Percentiles rank a stretch among this genome's conserved stretches.
These are phyloP conservation scores for Talaromyces marneffei DNA, from an alignment of 2,329 filamentous ascomycete genomes.

Conservation along the genomic window DNA sequence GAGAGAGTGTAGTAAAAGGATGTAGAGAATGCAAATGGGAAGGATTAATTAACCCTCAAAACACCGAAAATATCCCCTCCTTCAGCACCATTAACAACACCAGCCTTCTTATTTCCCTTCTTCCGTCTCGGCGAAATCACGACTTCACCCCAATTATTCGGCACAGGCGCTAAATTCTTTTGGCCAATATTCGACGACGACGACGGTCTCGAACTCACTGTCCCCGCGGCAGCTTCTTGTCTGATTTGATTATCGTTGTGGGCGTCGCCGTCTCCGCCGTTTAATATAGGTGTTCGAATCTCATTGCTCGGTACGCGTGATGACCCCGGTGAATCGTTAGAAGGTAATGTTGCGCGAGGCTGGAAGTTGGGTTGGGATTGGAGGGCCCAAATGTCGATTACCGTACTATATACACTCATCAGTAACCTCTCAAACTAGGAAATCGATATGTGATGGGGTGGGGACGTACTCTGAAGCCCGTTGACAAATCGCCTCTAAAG, in stretches of 20 bases:
- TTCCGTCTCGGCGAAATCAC: constrained; percentile 35
- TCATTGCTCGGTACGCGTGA: constrained; percentile 20
- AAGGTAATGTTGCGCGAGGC: constrained; percentile 32
- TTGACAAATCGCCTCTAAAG: constrained; percentile 43
- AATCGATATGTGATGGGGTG: background rate
- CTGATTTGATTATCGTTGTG: constrained; percentile 15
- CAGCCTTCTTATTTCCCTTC: constrained; percentile 17
- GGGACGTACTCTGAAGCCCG: constrained; percentile 40
- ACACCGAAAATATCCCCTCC: constrained; percentile 37
- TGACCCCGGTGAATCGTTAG: constrained; percentile 24
- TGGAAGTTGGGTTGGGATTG: constrained; percentile 39
- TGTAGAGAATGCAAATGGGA: background rate
- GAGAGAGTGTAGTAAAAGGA: background rate
- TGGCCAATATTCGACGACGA: background rate
- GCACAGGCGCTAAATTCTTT: constrained; percentile 22
- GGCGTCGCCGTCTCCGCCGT: constrained; percentile 3
- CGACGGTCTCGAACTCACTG: no score
- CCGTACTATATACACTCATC: constrained; percentile 26
- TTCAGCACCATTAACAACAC: background rate
- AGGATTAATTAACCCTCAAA: constrained; percentile 26
- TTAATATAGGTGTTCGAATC: constrained; percentile 15
- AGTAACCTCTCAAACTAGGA: constrained; percentile 15
- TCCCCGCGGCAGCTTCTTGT: constrained; percentile 14
- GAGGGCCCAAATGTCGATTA: constrained; percentile 42
- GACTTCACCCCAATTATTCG: constrained; percentile 42